Evolutionary conservation across 139 green algal species (phyloP).

Genomic region (Limnomonas spitsbergensis): DNA sequence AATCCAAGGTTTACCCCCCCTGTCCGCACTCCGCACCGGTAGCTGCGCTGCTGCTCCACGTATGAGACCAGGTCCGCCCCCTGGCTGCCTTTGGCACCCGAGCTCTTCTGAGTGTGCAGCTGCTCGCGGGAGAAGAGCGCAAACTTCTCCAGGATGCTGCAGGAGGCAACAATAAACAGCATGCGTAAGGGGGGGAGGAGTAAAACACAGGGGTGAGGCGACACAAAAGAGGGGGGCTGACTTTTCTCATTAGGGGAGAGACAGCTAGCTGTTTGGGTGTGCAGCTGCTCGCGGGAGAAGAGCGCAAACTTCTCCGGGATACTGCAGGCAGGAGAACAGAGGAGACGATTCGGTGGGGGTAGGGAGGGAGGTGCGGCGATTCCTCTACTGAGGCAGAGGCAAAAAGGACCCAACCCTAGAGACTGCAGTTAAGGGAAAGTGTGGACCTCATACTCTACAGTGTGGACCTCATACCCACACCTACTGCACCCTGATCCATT

Average conservation of each 20-base stretch:
- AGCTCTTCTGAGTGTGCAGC: slow-evolving; percentile 36
- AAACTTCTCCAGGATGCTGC: slow-evolving; percentile 21
- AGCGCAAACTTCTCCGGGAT: slow-evolving; percentile 27
- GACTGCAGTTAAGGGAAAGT: too few relatives aligned
- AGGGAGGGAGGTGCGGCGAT: too few relatives aligned
- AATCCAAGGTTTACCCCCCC: too few relatives aligned
- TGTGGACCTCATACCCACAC: background rate
- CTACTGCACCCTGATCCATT: too few relatives aligned
- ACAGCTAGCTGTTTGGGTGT: too few relatives aligned
- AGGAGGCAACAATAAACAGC: too few relatives aligned
- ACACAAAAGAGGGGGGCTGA: too few relatives aligned
- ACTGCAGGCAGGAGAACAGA: slow-evolving; percentile 6
- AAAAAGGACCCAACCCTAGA: too few relatives aligned
- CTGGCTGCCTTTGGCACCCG: slow-evolving; percentile 12
- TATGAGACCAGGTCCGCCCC: slow-evolving; percentile 49
- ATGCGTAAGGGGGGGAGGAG: too few relatives aligned
- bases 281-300: slow-evolving; percentile 30
- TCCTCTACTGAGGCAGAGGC: too few relatives aligned
- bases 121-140: slow-evolving; percentile 28
- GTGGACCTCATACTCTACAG: background rate
- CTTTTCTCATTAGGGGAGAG: too few relatives aligned
- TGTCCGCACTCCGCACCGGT: slow-evolving; percentile 25
- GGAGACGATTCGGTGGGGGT: slow-evolving; percentile 21
- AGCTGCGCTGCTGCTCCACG: slow-evolving; percentile 36
- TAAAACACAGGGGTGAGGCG: too few relatives aligned